A percentile compares a stretch with the other conserved stretches of the same genome.
Conservation (phyloP, 805 yeast species). For the Limtongozyma cylindracea region DNA sequence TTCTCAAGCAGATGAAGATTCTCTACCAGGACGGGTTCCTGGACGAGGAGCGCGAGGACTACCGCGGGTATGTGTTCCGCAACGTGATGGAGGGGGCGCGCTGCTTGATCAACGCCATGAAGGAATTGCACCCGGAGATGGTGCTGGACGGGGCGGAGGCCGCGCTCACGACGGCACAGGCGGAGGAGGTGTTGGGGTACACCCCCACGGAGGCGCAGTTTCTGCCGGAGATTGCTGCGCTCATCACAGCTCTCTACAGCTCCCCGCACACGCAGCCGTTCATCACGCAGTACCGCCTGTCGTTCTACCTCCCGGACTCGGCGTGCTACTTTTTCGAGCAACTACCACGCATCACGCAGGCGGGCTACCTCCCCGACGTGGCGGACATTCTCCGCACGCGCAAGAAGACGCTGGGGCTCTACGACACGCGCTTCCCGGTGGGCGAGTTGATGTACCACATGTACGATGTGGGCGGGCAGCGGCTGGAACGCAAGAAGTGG, state of each 20-base stretch:
- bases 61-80: constrained; percentile 55
- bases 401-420: constrained; percentile 82
- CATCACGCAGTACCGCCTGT: constrained; percentile 30
- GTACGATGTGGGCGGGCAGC: constrained; percentile 85
- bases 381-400: constrained; percentile 70
- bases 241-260: constrained; percentile 28
- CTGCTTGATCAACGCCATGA: constrained; percentile 40
- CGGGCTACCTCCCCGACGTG: constrained; percentile 43
- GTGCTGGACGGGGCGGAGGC: constrained; percentile 3
- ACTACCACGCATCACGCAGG: constrained; percentile 32
- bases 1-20: constrained; percentile 62
- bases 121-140: constrained; percentile 18
- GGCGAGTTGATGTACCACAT: constrained; percentile 23
- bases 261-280: constrained; percentile 28
- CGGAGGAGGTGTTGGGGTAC: constrained; percentile 5
- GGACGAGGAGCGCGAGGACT: constrained; percentile 45
- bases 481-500: constrained; percentile 94
- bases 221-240: constrained; percentile 19
- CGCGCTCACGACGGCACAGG: background rate
- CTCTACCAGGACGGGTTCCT: constrained; percentile 49
- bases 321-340: constrained; percentile 52
- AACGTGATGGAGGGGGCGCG: constrained; percentile 60
- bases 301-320: constrained; percentile 69
- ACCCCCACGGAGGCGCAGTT: constrained; percentile 22
- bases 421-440: constrained; percentile 57